Evolutionary conservation across 805 yeast species (phyloP).

Genomic region (Candida anglica): DNA sequence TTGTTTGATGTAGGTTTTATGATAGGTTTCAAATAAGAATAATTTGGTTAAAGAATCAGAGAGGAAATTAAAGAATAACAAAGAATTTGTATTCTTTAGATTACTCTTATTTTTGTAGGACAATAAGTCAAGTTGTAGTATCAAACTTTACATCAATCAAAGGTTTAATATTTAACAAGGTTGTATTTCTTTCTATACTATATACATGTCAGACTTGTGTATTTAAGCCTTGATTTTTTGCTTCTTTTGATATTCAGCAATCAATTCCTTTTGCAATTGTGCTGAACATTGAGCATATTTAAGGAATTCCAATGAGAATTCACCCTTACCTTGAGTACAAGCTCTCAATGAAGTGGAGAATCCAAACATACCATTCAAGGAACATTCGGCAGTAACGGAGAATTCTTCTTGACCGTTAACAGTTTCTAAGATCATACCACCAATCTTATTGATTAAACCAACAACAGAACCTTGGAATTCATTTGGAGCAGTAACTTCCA

Average conservation of each 20-base stretch:
- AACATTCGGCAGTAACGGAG: conserved; percentile 89
- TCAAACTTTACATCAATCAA: too few species aligned
- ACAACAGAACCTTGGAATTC: conserved; percentile 95
- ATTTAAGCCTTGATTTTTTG: conserved; percentile 9
- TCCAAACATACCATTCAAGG: conserved; percentile 95
- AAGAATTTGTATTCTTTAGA: too few species aligned
- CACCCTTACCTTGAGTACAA: conserved; percentile 98
- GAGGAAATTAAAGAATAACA: too few species aligned
- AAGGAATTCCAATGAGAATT: conserved; percentile 91
- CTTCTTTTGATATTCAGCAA: conserved; percentile 64
- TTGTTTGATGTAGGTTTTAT: too few species aligned
- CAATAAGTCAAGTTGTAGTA: too few species aligned
- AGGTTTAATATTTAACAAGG: too few species aligned
- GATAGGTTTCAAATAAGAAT: too few species aligned
- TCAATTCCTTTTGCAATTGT: conserved; percentile 84
- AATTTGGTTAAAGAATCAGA: too few species aligned
- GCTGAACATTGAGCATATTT: conserved; percentile 89
- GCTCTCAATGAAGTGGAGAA: conserved; percentile 95
- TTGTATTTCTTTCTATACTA: too few species aligned
- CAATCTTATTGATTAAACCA: conserved; percentile 85
- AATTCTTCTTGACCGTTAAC: conserved; percentile 94
- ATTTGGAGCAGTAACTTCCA: conserved; percentile 87
- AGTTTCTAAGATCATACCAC: conserved; percentile 90
- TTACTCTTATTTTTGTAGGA: too few species aligned
- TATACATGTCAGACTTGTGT: too few species aligned